Evolutionary conservation across 176 grass and related monocot species (phyloP), one percentile per base, ranked within the genome.

Genomic region (Musa acuminata): DNA sequence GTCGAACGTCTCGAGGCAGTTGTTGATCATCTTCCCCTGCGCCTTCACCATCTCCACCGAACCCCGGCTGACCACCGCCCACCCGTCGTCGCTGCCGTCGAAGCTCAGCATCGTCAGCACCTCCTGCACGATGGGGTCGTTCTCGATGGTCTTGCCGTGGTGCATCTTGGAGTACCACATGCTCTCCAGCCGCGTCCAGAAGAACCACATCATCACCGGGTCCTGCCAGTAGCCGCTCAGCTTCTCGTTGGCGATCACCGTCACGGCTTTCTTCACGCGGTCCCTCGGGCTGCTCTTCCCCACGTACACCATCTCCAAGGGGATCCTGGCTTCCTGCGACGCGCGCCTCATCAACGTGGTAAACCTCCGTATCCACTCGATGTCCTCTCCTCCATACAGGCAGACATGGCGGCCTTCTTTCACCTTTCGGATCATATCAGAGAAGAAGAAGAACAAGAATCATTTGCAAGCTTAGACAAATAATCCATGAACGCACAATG

Each of bases 161-260:
- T 83, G 85, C 71, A 87, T 77, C 63, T 83, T 87, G 26, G 85
- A 87, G 49, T 83, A 80, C 69, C 77, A 78, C 85, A 87, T 83
- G 55, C 80, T 87, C 74, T 87, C 85, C 7, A 87, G 80, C 19
- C 85, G 76, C 53, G 72, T 55, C 85, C 85, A 87, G 72, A 87
- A 87, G 65, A 87, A 87, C 85, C 85, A 87, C 3, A 80, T 8
- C 85, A 87, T 87, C 75, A 19, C 62, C 51, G 55, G 22, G 12
- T 87, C 71, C 10, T 77, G 72, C 85, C 80, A 87, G 72, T 87
- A 83, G 6, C 85, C 51, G 49, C 85, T 83, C 55, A 87, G 80
- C 76, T 80, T 83, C 71, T 87, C 85, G 0, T 48, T 21, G 1
- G 49, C 29, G 22, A 87, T 77, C 14, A 13, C 5, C 6, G 0